phyloP scores from a whole-genome alignment of 1,284 basidiomycete genomes.

The Sporisorium iseilematis-ciliati region DNA sequence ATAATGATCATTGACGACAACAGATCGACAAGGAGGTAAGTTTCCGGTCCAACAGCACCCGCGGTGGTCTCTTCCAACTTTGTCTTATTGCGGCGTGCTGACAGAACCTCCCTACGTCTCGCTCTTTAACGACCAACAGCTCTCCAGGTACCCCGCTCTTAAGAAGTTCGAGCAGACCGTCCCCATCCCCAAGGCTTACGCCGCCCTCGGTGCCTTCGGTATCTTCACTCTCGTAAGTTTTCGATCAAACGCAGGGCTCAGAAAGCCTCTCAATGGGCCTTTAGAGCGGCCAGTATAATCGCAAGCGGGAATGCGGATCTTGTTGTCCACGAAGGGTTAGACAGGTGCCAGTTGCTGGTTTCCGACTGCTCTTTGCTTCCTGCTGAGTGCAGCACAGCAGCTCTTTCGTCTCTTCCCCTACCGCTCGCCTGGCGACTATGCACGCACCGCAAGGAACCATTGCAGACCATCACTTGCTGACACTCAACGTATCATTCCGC shows the following conservation, averaged over 20 bases:
- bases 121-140: conserved; percentile 72
- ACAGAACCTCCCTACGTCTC: not conserved
- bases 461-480: not conserved
- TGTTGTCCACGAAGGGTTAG: not conserved
- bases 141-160: conserved; percentile 84
- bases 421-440: not conserved
- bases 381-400: not conserved
- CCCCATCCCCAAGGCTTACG: conserved; percentile 91
- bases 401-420: not conserved
- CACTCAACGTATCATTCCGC: conserved; percentile 34
- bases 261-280: not conserved
- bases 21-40: conserved; percentile 94
- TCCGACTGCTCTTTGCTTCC: not conserved
- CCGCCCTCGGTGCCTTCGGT: conserved; percentile 80
- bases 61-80: not conserved
- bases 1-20: not conserved
- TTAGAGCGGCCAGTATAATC: not conserved
- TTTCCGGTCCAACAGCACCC: conserved; percentile 27
- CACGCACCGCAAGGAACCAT: not conserved
- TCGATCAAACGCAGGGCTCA: not conserved
- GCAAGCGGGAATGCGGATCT: not conserved
- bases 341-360: not conserved
- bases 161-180: conserved; percentile 84
- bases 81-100: not conserved
- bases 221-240: conserved; percentile 71